Conservation (phyloP, 345 rosid species). For the Excoecaria agallocha region DNA sequence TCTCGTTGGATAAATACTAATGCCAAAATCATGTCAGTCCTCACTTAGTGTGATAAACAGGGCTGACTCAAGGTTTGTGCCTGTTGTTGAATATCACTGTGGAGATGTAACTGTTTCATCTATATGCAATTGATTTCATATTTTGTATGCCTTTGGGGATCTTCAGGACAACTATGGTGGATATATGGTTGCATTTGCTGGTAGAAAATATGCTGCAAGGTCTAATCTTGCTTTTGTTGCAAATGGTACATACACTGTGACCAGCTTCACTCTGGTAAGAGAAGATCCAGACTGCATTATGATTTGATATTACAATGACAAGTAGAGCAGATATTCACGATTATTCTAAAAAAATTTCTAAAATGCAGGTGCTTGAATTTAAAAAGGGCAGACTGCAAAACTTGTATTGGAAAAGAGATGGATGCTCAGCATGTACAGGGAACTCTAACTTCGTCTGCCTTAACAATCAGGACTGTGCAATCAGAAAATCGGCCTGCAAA, state of each 20-base stretch:
- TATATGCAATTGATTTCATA: neutral
- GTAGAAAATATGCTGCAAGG: constrained; percentile 90
- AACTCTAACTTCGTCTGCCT: constrained; percentile 65
- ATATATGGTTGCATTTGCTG: constrained; percentile 89
- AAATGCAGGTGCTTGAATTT: constrained; percentile 78
- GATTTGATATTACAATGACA: neutral
- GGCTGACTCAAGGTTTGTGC: neutral
- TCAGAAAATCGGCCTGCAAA: constrained; percentile 62
- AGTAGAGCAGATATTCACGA: constrained; percentile 3
- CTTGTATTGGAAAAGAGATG: constrained; percentile 94
- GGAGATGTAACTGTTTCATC: neutral
- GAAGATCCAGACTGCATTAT: constrained; percentile 2
- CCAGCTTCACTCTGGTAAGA: constrained; percentile 81
- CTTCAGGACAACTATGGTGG: constrained; percentile 58
- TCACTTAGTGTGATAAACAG: neutral
- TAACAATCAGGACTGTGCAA: constrained; percentile 80
- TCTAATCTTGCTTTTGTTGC: constrained; percentile 66
- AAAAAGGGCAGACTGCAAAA: constrained; percentile 90
- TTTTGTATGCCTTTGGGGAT: neutral
- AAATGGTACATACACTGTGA: constrained; percentile 57
- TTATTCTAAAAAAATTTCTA: neutral
- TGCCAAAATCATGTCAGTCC: neutral
- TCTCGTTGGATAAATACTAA: neutral
- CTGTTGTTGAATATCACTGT: neutral
- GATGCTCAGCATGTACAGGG: constrained; percentile 74